Percentiles rank a stretch among this genome's conserved stretches.
Evolutionary conservation across 208 protist genomes (phyloP).

Genomic region (Strigomonas oncopelti): DNA sequence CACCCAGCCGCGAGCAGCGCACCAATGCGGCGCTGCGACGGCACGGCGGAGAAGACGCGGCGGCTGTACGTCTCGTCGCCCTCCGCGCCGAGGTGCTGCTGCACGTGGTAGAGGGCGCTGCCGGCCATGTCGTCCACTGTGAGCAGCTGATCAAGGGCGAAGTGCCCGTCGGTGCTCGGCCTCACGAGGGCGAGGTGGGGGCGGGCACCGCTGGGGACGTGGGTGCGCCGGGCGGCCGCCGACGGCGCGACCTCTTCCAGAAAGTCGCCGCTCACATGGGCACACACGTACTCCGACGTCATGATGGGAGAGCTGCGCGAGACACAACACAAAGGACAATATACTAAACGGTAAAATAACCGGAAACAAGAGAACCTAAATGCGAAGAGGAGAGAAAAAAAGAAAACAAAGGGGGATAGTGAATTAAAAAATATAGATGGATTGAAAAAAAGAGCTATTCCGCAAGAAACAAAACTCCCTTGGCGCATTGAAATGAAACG

Average conservation of each 20-base stretch:
- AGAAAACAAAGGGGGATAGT: slow-evolving; percentile 17
- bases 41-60: too few relatives aligned
- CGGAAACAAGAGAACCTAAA: slow-evolving; percentile 7
- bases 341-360: slow-evolving; percentile 9
- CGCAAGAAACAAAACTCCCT: slow-evolving; percentile 4
- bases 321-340: too few relatives aligned
- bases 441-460: slow-evolving; percentile 14
- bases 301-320: too few relatives aligned
- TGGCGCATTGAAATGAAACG: neutral
- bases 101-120: slow-evolving; percentile 20
- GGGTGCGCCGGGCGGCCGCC: slow-evolving; percentile 19
- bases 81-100: too few relatives aligned
- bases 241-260: too few relatives aligned
- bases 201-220: slow-evolving; percentile 38
- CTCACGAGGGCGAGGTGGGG: slow-evolving; percentile 51
- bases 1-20: too few relatives aligned
- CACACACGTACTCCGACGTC: too few relatives aligned
- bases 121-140: slow-evolving; percentile 36
- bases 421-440: slow-evolving; percentile 13
- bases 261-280: too few relatives aligned
- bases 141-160: slow-evolving; percentile 23
- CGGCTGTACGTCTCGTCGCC: too few relatives aligned
- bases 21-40: too few relatives aligned
- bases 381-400: slow-evolving; percentile 10
- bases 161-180: neutral